Evolutionary conservation across 2,329 filamentous ascomycete species (phyloP).

Genomic region (Colletotrichum sublineola): DNA sequence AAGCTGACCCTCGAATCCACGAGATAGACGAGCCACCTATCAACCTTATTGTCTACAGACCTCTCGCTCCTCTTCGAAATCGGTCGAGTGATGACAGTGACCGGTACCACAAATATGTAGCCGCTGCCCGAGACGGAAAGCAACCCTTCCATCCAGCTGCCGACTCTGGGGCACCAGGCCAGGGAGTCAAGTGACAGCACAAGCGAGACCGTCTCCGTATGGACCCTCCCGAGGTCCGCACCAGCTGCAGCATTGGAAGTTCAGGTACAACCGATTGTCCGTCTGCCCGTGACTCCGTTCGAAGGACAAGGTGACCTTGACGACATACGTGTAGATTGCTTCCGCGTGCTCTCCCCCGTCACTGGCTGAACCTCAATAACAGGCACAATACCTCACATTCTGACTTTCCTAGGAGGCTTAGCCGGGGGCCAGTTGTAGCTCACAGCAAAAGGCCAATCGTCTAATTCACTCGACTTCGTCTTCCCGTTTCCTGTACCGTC

Average conservation of each 20-base stretch:
- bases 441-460: not conserved
- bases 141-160: conserved; percentile 6
- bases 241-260: conserved; percentile 30
- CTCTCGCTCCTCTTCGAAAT: conserved; percentile 13
- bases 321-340: conserved; percentile 11
- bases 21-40: conserved; percentile 10
- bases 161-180: conserved; percentile 3
- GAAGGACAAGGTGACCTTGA: conserved; percentile 32
- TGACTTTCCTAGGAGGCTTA: conserved; percentile 19
- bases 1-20: conserved; percentile 1
- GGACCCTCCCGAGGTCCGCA: conserved; percentile 35
- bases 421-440: not conserved
- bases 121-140: conserved; percentile 2
- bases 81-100: conserved; percentile 30
- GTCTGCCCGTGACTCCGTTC: conserved; percentile 26
- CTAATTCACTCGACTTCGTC: not conserved
- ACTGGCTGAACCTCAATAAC: not conserved
- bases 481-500: conserved; percentile 1
- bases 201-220: conserved; percentile 31
- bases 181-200: conserved; percentile 37
- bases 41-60: not conserved
- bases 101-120: conserved; percentile 25
- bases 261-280: conserved; percentile 24
- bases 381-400: conserved; percentile 15
- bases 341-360: not conserved